Conservation (phyloP, 2,329 filamentous ascomycete genomes). For the Trichophyton simii region DNA sequence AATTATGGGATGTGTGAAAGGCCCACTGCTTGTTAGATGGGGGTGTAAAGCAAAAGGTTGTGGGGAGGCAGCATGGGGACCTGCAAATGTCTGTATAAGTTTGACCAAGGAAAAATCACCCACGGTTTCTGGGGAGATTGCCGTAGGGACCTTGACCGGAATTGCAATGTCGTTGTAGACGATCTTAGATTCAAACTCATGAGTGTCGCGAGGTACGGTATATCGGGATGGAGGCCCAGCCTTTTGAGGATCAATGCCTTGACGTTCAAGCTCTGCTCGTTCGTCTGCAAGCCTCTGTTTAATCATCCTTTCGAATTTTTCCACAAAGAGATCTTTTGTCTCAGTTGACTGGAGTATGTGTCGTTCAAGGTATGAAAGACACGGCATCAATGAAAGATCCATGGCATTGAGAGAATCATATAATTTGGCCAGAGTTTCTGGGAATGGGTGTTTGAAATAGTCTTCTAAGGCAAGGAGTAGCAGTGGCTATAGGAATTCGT, state of each 20-base stretch:
- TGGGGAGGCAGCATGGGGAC: constrained; percentile 65
- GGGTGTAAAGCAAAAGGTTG: constrained; percentile 78
- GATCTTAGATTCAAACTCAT: constrained; percentile 93
- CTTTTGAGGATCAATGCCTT: constrained; percentile 38
- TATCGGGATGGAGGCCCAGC: constrained; percentile 55
- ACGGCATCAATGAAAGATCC: constrained; percentile 90
- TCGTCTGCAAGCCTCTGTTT: constrained; percentile 64
- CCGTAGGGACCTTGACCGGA: constrained; percentile 89
- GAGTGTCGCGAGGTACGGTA: constrained; percentile 77
- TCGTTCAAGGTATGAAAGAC: constrained; percentile 67
- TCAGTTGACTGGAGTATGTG: constrained; percentile 81
- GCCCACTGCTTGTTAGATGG: constrained; percentile 84
- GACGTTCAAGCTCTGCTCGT: constrained; percentile 21
- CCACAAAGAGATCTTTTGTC: constrained; percentile 89
- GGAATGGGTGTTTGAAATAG: constrained; percentile 84
- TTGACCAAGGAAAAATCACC: constrained; percentile 97
- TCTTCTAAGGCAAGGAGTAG: constrained; percentile 84
- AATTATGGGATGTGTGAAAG: constrained; percentile 84
- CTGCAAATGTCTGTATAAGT: constrained; percentile 86
- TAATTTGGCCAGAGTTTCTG: constrained; percentile 74
- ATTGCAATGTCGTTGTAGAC: constrained; percentile 95
- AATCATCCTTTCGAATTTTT: constrained; percentile 95
- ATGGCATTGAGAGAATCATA: constrained; percentile 92
- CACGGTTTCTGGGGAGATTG: constrained; percentile 86
- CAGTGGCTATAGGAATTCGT: constrained; percentile 50